Evolutionary conservation across 2,329 filamentous ascomycete genomes (phyloP), one percentile per base, ranked within the genome.

Genomic region (Trichoderma semiorbis): DNA sequence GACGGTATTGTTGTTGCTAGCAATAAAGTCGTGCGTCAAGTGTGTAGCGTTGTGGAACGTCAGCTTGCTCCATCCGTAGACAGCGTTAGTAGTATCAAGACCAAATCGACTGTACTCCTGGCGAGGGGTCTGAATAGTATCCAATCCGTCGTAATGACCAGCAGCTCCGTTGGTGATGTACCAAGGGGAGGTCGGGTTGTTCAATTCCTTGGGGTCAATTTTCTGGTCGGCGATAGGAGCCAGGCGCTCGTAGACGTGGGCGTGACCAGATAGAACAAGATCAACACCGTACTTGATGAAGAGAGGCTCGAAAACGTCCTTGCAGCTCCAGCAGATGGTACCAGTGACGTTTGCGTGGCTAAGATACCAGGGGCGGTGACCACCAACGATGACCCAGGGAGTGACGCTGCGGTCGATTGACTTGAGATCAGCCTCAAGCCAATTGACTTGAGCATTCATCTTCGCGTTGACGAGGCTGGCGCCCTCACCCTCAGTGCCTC

Each of bases 251-350:
- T 69, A 69, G n/a, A 62, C 58, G 28, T 69, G 67, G 0, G 67
- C 28, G 57, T 69, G 67, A 5, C 67, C 67, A 10, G 67, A 62
- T 0, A 69, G 21, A 8, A 69, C 67, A 24, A 69, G 57, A 21
- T 69, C 67, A 3, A 69, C 67, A 2, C 43, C 67, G 5, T 69
- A 69, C 18, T 53, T 36, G 57, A 69, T 36, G 18, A 69, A 69
- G 0, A 69, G 39, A 26, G 67, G 67, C 57, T 69, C 67, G 24
- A 69, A 69, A 2, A 69, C 67, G 21, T 69, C 57, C 14, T 69
- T 69, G 57, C 67, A 69, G 67, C 55, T 58, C 67, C 67, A 69
- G 39, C 67, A 69, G n/a, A 69, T 69, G 57, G 67, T 69, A 12
- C 67, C 28, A 7, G 55, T 28, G 57, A 50, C 67, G 12, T 69